Base-by-base conservation (phyloP, 176 grass and related monocot species). In the Raddia distichophylla region DNA sequence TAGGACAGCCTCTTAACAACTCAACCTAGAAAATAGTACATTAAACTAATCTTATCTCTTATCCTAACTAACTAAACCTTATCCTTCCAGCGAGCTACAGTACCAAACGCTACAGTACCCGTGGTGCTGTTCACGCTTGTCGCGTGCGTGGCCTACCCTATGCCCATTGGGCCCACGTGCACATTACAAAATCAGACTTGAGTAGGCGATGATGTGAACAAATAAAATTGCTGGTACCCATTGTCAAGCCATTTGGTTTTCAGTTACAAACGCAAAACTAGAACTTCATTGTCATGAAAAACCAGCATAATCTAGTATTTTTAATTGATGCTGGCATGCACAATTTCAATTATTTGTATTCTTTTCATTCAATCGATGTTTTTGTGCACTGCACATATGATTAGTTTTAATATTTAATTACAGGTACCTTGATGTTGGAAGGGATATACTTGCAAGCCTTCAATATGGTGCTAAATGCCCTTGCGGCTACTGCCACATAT, bases 401-500 rank as follows among this genome's bases (percentile, higher is more conserved):
- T 80, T 85, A 58, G 27, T 20, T 19, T 78, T 46, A 69, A 59
- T 35, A 66, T 53, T 27, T 86, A 42, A 68, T 67, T 35, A 33
- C 65, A 98, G 95, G 90, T 98, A 98, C 69, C 81, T 98, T 77
- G 88, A 94, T 89, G 90, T 69, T 73, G 95, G 95, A 73, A 88
- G 95, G 73, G 95, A 98, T 72, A 89, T 98, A 80, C 73, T 98
- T 75, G 75, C 95, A 74, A 98, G 95, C 83, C 67, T 98, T 93
- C 92, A 98, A 62, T 94, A 98, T 84, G 88, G 88, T 78, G 92
- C 95, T 45, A 88, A 86, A 87, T 98, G 95, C 46, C 95, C 92
- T 46, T 98, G 95, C 67, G 95, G 95, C 62, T 98, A 98, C 81
- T 98, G 95, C 68, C 95, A 98, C 64, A 98, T 98, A 87, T 83